phyloP scores from a whole-genome alignment of 352 stramenopile genomes.

The Pythium dissotocum region DNA sequence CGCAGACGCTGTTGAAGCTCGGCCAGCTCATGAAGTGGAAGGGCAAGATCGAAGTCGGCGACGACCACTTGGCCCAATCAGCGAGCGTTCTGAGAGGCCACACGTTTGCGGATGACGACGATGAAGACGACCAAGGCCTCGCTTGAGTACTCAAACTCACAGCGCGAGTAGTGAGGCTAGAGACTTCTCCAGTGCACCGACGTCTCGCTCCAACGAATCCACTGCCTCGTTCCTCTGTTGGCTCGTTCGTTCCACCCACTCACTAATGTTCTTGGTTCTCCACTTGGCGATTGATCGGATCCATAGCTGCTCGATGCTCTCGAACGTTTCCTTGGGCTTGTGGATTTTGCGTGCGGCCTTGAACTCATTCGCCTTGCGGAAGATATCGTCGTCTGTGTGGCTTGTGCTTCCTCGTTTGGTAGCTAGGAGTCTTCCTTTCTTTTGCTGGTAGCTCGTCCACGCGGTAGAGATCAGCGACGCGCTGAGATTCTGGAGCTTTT shows the following conservation, averaged over 20 bases:
- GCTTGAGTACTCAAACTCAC: background rate
- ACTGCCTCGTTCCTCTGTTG: slow-evolving; percentile 11
- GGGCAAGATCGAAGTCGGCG: slow-evolving; percentile 42
- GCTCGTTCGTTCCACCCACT: slow-evolving; percentile 15
- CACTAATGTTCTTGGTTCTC: slow-evolving; percentile 17
- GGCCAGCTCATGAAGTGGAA: slow-evolving; percentile 82
- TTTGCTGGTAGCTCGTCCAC: slow-evolving; percentile 27
- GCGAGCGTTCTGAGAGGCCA: slow-evolving; percentile 52
- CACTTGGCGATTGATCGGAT: slow-evolving; percentile 23
- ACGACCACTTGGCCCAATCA: slow-evolving; percentile 54
- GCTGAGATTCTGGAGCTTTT: slow-evolving; percentile 29
- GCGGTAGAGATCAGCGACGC: slow-evolving; percentile 40
- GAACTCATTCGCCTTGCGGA: slow-evolving; percentile 20
- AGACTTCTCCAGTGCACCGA: slow-evolving; percentile 15
- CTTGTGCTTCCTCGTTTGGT: background rate
- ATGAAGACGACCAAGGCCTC: slow-evolving; percentile 11
- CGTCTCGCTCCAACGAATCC: slow-evolving; percentile 12
- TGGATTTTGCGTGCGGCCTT: slow-evolving; percentile 11
- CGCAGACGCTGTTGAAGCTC: slow-evolving; percentile 60
- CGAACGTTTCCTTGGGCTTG: slow-evolving; percentile 22
- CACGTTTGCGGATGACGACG: slow-evolving; percentile 48
- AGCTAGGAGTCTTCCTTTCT: background rate
- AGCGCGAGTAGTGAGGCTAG: slow-evolving; percentile 2
- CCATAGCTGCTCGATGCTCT: slow-evolving; percentile 22
- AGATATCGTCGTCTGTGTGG: background rate